Conservation (phyloP, 306 rosid genomes). For the Begonia peltatifolia region DNA sequence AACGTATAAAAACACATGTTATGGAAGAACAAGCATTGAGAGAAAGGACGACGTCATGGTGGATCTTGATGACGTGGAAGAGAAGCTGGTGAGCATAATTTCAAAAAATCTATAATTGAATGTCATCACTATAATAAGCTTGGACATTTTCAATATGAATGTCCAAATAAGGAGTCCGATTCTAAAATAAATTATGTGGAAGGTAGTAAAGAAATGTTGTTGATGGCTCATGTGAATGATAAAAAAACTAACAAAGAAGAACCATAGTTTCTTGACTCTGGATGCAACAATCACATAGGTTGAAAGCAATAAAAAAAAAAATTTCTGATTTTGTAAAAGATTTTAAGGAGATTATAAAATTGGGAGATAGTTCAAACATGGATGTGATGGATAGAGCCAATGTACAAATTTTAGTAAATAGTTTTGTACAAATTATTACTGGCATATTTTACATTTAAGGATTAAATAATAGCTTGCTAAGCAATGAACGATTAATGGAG, state of each 20-base stretch:
- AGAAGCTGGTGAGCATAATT: neutral
- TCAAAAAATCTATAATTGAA: neutral
- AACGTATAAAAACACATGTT: neutral
- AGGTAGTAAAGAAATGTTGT: neutral
- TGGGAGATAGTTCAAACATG: neutral
- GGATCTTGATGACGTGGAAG: neutral
- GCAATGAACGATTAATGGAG: neutral
- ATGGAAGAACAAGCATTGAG: neutral
- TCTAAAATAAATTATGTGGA: neutral
- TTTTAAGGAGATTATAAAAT: neutral
- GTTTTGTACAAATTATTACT: neutral
- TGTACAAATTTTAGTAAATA: neutral
- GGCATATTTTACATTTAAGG: neutral
- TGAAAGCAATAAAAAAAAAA: too few relatives aligned
- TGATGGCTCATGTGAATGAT: constrained; percentile 2
- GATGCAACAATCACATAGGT: neutral
- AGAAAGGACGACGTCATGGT: neutral
- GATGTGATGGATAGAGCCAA: neutral
- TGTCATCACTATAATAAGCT: neutral
- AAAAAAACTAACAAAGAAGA: neutral
- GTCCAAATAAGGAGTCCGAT: neutral
- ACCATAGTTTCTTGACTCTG: neutral
- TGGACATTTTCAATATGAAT: constrained; percentile 6
- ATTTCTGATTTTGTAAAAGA: neutral
- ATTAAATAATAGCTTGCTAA: neutral